Evolutionary conservation across 345 rosid species (phyloP).

Genomic region (Punica granatum): DNA sequence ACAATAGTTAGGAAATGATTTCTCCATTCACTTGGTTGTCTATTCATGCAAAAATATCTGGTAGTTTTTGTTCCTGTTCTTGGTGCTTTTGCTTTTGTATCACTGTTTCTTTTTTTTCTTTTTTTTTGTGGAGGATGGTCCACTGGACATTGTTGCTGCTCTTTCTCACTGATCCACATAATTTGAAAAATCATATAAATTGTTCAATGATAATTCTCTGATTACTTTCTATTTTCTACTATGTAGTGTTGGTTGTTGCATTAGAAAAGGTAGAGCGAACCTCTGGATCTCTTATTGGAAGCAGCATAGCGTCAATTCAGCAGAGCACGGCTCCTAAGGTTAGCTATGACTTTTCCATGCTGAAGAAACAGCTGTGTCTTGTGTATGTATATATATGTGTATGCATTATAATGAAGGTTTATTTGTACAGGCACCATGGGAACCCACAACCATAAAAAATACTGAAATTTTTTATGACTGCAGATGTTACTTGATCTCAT

Average conservation of each 20-base stretch:
- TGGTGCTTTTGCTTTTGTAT: not conserved
- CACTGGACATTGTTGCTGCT: not conserved
- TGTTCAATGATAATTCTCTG: not conserved
- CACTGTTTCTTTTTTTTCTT: not conserved
- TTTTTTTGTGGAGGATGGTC: not conserved
- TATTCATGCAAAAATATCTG: not conserved
- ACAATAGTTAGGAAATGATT: not conserved
- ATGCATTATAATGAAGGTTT: not conserved
- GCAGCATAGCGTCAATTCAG: conserved; percentile 85
- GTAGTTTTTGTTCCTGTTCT: not conserved
- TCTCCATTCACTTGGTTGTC: not conserved
- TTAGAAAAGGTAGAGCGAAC: conserved; percentile 83
- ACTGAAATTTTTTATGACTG: conserved; percentile 17
- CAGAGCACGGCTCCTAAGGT: conserved; percentile 98
- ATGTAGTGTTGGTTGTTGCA: conserved; percentile 74
- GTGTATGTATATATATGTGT: no score
- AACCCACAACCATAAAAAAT: not conserved
- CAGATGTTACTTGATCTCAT: conserved; percentile 97
- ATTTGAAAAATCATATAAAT: not conserved
- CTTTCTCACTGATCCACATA: not conserved
- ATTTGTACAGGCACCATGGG: no score
- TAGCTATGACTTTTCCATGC: conserved; percentile 14
- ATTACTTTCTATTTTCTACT: conserved; percentile 9
- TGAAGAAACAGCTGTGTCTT: not conserved
- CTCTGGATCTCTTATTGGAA: conserved; percentile 84